These are phyloP conservation scores for Saccharomyces eubayanus DNA, from an alignment of 805 yeast genomes.

Conservation along the genomic window DNA sequence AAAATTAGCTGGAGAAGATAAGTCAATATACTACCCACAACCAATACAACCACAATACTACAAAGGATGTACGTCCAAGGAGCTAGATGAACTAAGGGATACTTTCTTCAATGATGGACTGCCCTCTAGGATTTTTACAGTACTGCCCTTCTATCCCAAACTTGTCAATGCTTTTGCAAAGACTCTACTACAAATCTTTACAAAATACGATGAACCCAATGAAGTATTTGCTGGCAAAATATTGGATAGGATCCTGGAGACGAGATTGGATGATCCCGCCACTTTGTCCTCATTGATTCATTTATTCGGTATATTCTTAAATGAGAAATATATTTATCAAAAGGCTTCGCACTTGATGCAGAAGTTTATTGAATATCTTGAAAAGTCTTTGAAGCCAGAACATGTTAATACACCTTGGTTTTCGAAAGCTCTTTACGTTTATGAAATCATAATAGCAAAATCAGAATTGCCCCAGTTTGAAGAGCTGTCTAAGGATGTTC, in stretches of 20 bases:
- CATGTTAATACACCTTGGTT: constrained; percentile 46
- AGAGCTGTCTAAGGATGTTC: constrained; percentile 21
- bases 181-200: constrained; percentile 33
- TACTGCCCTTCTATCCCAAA: constrained; percentile 39
- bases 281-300: constrained; percentile 36
- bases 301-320: constrained; percentile 37
- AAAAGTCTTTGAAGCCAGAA: constrained; percentile 32
- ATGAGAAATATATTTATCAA: constrained; percentile 33
- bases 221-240: constrained; percentile 32
- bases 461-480: constrained; percentile 43
- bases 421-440: constrained; percentile 45
- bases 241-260: constrained; percentile 33
- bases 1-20: neutral
- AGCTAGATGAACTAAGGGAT: constrained; percentile 34
- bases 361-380: constrained; percentile 33
- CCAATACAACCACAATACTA: constrained; percentile 35
- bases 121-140: constrained; percentile 36
- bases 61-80: constrained; percentile 33
- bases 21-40: constrained; percentile 10
- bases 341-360: constrained; percentile 30
- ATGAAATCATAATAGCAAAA: constrained; percentile 47
- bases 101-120: constrained; percentile 30
- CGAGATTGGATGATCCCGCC: constrained; percentile 26
- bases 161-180: constrained; percentile 33
- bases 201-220: constrained; percentile 28